phyloP scores from a whole-genome alignment of 2,329 filamentous ascomycete genomes.

The Davidsoniella eucalypti region DNA sequence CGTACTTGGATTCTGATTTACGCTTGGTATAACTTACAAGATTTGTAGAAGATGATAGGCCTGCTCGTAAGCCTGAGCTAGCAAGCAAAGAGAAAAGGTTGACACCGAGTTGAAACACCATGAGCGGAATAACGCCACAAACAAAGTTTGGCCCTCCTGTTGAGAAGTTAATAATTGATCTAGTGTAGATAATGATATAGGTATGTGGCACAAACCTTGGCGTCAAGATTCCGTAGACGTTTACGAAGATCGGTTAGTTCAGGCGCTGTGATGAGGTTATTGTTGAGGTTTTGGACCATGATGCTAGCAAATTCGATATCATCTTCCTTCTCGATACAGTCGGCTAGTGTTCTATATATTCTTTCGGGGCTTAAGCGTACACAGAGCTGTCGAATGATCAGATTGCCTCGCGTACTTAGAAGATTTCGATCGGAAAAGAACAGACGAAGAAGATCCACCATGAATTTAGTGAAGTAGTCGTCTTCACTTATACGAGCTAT shows the following conservation, averaged over 20 bases:
- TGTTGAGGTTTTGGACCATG: constrained; percentile 98
- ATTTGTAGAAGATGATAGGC: constrained; percentile 92
- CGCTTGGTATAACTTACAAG: constrained; percentile 42
- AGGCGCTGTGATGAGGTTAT: constrained; percentile 94
- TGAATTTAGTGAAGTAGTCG: constrained; percentile 93
- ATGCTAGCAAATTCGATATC: constrained; percentile 98
- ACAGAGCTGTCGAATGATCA: constrained; percentile 92
- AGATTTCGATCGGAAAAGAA: constrained; percentile 89
- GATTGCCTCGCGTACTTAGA: constrained; percentile 79
- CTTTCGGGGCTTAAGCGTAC: constrained; percentile 83
- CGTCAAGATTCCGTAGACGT: constrained; percentile 76
- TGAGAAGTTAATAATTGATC: neutral
- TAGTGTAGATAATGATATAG: neutral
- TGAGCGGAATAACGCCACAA: constrained; percentile 82
- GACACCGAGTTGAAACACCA: constrained; percentile 99
- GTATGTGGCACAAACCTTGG: constrained; percentile 36
- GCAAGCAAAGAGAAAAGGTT: constrained; percentile 85
- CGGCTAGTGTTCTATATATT: constrained; percentile 88
- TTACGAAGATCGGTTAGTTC: constrained; percentile 85
- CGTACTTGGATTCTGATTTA: neutral
- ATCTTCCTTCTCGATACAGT: constrained; percentile 94
- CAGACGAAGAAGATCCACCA: constrained; percentile 88
- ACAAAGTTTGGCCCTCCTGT: constrained; percentile 85
- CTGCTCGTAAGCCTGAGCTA: constrained; percentile 95
- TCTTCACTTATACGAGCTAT: constrained; percentile 95